Evolutionary conservation across 768 basidiomycete species (phyloP).

Genomic region (Suillus paluster): DNA sequence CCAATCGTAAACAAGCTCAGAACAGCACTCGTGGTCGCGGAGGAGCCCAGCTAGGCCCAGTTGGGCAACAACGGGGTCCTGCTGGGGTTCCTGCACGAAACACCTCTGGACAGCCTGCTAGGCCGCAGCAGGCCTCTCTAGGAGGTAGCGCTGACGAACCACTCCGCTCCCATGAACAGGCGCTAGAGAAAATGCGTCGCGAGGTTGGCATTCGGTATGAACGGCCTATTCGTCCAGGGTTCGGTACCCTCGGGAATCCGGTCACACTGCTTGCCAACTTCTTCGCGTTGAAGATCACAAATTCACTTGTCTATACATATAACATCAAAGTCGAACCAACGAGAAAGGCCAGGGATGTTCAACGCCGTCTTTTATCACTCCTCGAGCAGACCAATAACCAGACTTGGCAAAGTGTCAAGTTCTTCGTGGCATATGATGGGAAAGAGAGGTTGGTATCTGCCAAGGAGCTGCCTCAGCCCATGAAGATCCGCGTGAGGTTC

Average conservation of each 20-base stretch:
- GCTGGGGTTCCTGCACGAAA: background rate
- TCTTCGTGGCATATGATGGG: conserved; percentile 38
- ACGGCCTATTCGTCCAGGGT: conserved; percentile 44
- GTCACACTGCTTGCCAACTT: conserved; percentile 48
- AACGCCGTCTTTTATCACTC: conserved; percentile 40
- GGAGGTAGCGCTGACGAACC: background rate
- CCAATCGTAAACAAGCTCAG: background rate
- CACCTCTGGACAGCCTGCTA: background rate
- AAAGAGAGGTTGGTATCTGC: conserved; percentile 40
- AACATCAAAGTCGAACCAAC: conserved; percentile 36
- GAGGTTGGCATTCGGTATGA: conserved; percentile 25
- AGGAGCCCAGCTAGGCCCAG: background rate
- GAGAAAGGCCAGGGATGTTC: conserved; percentile 34
- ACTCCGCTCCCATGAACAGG: background rate
- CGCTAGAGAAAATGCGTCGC: background rate
- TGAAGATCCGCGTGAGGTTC: conserved; percentile 27
- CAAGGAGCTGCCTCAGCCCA: conserved; percentile 31
- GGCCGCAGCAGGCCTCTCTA: background rate
- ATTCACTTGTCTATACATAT: conserved; percentile 44
- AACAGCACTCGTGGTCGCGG: background rate
- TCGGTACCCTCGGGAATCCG: conserved; percentile 36
- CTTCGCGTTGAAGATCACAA: conserved; percentile 44
- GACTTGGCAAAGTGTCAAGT: conserved; percentile 37
- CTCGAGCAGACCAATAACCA: conserved; percentile 32
- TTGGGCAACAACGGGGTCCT: background rate